Conservation (phyloP, 495 filamentous ascomycete species). For the Hypoxylon cercidicola region DNA sequence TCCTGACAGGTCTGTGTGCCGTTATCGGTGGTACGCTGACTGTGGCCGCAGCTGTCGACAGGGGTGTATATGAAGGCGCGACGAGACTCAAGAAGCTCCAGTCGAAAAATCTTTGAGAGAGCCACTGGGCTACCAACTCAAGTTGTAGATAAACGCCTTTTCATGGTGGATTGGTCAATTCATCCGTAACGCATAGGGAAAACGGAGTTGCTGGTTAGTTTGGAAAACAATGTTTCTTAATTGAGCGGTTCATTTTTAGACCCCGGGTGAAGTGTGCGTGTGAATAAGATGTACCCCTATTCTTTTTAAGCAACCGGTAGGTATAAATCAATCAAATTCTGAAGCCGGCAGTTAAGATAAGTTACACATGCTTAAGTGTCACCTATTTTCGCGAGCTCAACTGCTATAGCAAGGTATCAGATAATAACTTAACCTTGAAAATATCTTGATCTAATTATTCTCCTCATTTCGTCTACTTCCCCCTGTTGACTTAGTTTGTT, state of each 20-base stretch:
- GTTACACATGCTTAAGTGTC: not conserved
- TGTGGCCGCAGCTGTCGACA: conserved; percentile 92
- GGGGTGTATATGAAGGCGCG: conserved; percentile 88
- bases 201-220: conserved; percentile 34
- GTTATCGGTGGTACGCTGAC: conserved; percentile 95
- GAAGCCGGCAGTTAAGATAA: too few relatives aligned
- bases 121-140: conserved; percentile 6
- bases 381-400: not conserved
- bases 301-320: too few relatives aligned
- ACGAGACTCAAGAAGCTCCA: conserved; percentile 89
- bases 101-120: conserved; percentile 55
- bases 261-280: not conserved
- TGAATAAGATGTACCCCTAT: too few relatives aligned
- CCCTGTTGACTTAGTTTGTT: too few relatives aligned
- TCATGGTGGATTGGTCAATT: conserved; percentile 15
- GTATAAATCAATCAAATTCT: too few relatives aligned
- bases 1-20: conserved; percentile 92
- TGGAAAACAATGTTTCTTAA: conserved; percentile 17
- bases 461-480: too few relatives aligned
- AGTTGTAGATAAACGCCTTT: conserved; percentile 21
- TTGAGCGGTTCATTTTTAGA: not conserved
- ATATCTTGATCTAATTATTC: too few relatives aligned
- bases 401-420: too few relatives aligned
- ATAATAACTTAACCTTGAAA: too few relatives aligned
- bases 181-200: conserved; percentile 25